phyloP scores from a whole-genome alignment of 2,329 filamentous ascomycete genomes.

The Clonostachys solani region DNA sequence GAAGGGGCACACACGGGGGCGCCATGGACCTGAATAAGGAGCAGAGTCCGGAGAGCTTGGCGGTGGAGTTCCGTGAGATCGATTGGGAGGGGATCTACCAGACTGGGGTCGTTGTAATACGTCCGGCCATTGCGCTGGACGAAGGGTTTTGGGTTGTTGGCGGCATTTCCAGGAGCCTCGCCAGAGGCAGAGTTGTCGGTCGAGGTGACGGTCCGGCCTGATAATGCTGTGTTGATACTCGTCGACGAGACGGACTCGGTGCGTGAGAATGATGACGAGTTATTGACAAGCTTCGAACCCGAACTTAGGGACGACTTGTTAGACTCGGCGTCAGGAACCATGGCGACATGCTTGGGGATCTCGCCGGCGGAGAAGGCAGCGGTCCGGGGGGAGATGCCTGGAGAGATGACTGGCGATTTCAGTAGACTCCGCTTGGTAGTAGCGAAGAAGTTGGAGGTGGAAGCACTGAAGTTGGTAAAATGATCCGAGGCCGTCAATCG shows the following conservation, averaged over 20 bases:
- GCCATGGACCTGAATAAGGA: conserved; percentile 78
- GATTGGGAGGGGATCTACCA: conserved; percentile 81
- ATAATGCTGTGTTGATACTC: conserved; percentile 35
- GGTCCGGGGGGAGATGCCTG: no score
- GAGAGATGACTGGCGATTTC: no score
- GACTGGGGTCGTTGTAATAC: conserved; percentile 70
- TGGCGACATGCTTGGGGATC: no score
- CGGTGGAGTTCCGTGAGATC: conserved; percentile 85
- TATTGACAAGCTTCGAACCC: not conserved
- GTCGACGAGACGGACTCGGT: conserved; percentile 42
- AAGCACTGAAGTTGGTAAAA: no score
- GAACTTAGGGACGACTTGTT: no score
- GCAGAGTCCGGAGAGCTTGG: conserved; percentile 78
- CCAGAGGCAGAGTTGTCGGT: conserved; percentile 39
- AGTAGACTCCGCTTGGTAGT: no score
- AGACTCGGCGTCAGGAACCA: no score
- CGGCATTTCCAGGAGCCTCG: conserved; percentile 20
- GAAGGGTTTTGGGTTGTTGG: conserved; percentile 49
- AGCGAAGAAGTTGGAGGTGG: no score
- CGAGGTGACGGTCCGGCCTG: conserved; percentile 39
- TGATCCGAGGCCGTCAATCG: no score
- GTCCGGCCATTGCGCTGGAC: conserved; percentile 73
- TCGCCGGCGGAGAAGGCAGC: no score
- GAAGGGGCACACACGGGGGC: conserved; percentile 71
- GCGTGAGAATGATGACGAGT: conserved; percentile 26